These are phyloP conservation scores for Talinum fruticosum DNA, from an alignment of 148 eudicot genomes.

Conservation along the genomic window DNA sequence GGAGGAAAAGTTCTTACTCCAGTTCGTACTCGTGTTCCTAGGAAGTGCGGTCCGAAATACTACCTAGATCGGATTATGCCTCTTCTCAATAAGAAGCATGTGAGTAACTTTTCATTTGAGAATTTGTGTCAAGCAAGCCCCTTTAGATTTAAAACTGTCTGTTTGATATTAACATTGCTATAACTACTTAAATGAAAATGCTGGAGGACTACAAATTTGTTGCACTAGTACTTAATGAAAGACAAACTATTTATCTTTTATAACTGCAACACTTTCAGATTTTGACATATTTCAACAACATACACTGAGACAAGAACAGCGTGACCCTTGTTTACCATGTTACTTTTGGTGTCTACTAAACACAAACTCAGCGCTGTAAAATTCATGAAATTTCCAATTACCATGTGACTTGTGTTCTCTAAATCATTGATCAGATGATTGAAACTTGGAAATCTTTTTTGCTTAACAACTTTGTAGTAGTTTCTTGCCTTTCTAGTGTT, in stretches of 20 bases:
- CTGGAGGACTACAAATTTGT: background rate
- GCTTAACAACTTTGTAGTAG: background rate
- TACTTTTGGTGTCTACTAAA: background rate
- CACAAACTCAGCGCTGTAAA: background rate
- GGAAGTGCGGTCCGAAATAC: constrained; percentile 63
- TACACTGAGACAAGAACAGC: background rate
- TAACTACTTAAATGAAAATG: background rate
- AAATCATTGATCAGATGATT: background rate
- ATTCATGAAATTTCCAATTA: background rate
- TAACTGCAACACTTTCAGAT: background rate
- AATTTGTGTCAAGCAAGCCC: background rate
- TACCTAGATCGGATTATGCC: constrained; percentile 62
- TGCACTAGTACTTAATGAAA: background rate
- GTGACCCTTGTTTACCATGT: background rate
- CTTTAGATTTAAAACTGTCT: background rate
- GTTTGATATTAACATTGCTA: background rate
- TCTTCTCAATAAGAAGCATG: constrained; percentile 63
- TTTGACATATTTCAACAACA: background rate
- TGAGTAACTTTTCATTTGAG: constrained; percentile 31
- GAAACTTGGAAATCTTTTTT: background rate
- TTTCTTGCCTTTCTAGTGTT: background rate
- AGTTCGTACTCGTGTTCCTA: constrained; percentile 54
- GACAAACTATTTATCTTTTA: background rate
- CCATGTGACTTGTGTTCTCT: background rate
- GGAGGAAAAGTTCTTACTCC: constrained; percentile 48